A percentile compares a stretch with the other conserved stretches of the same genome.
Evolutionary conservation across 108 stramenopile genomes (phyloP).

Genomic region (Nitzschia inconspicua): DNA sequence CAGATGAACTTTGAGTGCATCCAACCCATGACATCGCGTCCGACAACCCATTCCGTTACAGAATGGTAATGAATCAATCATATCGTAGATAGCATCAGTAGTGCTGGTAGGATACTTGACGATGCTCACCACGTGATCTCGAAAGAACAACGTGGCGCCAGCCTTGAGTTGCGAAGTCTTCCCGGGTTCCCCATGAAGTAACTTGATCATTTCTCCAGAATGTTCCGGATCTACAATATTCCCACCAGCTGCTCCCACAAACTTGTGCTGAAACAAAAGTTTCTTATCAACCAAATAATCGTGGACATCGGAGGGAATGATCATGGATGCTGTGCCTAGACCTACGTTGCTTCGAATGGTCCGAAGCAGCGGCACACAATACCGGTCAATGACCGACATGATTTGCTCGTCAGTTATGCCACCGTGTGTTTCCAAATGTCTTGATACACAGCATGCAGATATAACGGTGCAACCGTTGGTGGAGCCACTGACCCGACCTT

Average conservation of each 20-base stretch:
- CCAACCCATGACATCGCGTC: slow-evolving; percentile 66
- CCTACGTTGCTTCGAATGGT: slow-evolving; percentile 71
- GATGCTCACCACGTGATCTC: slow-evolving; percentile 87
- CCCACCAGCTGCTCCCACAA: slow-evolving; percentile 84
- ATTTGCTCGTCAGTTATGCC: slow-evolving; percentile 56
- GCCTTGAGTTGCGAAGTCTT: slow-evolving; percentile 44
- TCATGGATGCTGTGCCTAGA: slow-evolving; percentile 66
- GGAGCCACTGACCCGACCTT: slow-evolving; percentile 68
- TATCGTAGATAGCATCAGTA: slow-evolving; percentile 56
- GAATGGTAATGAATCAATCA: slow-evolving; percentile 79
- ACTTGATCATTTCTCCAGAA: slow-evolving; percentile 44
- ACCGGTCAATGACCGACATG: slow-evolving; percentile 65
- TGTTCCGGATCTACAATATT: slow-evolving; percentile 67
- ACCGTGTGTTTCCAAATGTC: slow-evolving; percentile 39
- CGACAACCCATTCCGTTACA: slow-evolving; percentile 52
- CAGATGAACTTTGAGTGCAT: slow-evolving; percentile 55
- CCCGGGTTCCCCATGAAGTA: slow-evolving; percentile 33
- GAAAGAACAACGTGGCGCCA: slow-evolving; percentile 81
- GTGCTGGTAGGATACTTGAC: slow-evolving; percentile 59
- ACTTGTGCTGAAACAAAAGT: slow-evolving; percentile 72
- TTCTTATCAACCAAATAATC: slow-evolving; percentile 85
- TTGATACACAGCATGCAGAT: slow-evolving; percentile 72
- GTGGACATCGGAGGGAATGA: slow-evolving; percentile 89
- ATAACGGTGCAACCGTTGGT: slow-evolving; percentile 91
- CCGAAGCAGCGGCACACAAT: slow-evolving; percentile 59